Evolutionary conservation across 352 stramenopile genomes (phyloP), one percentile per base, ranked within the genome.

Genomic region (Plasmopara muralis): DNA sequence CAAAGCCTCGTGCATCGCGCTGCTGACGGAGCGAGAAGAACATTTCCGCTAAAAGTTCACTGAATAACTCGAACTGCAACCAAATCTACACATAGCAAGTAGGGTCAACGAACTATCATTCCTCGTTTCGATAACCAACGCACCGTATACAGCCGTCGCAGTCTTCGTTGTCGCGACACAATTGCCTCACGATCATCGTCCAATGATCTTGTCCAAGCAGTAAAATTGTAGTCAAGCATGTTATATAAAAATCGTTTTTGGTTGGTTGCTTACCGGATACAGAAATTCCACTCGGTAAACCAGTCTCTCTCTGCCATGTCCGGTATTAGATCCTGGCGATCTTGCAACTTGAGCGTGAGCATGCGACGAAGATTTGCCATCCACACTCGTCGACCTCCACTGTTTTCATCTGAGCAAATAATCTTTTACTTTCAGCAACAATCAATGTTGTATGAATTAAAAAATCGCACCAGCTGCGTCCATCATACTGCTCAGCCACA

Each of bases 221-320:
- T 12, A 5, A 35, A 35, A 35, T 5, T 12, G 6, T 35, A 35
- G 20, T 25, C 20, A 25, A 25, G 20, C 20, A 25, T 25, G 20
- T 3, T 1, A 25, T 3, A 25, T 25, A 25, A 25, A 25, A 3
- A 25, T 25, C 20, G 20, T 25, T 25, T n/a, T 25, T 25, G 20
- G 20, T 25, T 25, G 20, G 20, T 3, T 50, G 7, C 66, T 47
- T 48, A 83, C 72, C 70, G 67, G 13, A 87, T 48, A 54, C 80
- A 91, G 37, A 85, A 87, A 18, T 77, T 76, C 83, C 83, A 93
- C 54, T 93, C 83, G 20, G 66, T 85, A 43, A 83, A 70, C 83
- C 83, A 93, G 55, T 93, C 83, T 13, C 83, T 64, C 9, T 87
- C 65, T 10, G 70, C 67, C 73, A 93, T 87, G 0, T 66, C 56